Conservation (phyloP, 2,329 filamentous ascomycete genomes). For the Stemphylium beticola region DNA sequence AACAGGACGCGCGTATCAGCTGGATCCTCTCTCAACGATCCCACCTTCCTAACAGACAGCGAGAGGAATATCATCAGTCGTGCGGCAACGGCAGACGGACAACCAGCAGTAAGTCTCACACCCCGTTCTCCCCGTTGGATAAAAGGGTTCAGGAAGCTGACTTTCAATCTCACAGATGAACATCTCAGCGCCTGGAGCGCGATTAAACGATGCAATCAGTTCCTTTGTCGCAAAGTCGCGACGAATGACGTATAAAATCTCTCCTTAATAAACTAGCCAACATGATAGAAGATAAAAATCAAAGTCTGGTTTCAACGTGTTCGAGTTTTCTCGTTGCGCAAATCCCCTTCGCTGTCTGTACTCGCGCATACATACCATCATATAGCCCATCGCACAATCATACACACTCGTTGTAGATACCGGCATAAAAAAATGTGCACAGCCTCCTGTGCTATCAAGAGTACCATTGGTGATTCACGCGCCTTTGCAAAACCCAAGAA, state of each 20-base stretch:
- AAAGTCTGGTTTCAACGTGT: no score
- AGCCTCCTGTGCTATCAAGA: no score
- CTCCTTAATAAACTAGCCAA: slow-evolving; percentile 1
- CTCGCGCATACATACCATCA: no score
- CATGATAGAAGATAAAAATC: not conserved
- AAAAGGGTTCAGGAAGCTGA: not conserved
- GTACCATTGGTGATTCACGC: no score
- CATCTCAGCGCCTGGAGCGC: not conserved
- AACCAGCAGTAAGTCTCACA: slow-evolving; percentile 11
- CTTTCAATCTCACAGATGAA: not conserved
- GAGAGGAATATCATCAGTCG: slow-evolving; percentile 19
- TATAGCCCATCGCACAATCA: no score
- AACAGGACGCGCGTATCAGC: not conserved
- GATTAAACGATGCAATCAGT: slow-evolving; percentile 12
- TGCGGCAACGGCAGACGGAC: slow-evolving; percentile 11
- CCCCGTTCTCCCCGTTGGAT: not conserved
- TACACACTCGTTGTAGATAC: no score
- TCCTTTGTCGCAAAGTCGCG: slow-evolving; percentile 17
- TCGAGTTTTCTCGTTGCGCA: no score
- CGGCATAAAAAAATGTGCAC: no score
- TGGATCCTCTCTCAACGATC: not conserved
- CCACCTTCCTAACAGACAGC: slow-evolving; percentile 8
- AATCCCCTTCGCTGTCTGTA: no score
- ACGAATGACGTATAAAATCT: slow-evolving; percentile 19
- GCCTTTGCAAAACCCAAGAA: no score